Evolutionary conservation across 2,329 filamentous ascomycete genomes (phyloP).

Genomic region (Arthrinium puccinioides): DNA sequence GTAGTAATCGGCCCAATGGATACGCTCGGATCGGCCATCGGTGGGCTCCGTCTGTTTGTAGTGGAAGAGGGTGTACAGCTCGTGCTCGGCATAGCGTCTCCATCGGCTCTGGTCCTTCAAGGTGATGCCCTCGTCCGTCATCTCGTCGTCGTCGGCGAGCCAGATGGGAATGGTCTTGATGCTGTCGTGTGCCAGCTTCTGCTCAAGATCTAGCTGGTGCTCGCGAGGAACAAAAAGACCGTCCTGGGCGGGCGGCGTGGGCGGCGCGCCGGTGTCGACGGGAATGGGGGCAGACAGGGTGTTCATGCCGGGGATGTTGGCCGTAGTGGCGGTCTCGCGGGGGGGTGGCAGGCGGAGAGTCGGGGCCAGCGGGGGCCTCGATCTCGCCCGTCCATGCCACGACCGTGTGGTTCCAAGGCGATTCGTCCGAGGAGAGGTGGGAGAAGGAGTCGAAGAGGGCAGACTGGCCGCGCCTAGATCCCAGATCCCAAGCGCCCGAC

Average conservation of each 20-base stretch:
- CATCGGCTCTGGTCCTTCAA: conserved; percentile 80
- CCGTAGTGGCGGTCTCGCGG: conserved; percentile 40
- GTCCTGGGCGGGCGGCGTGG: conserved; percentile 54
- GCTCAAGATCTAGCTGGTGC: conserved; percentile 67
- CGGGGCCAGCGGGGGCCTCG: conserved; percentile 38
- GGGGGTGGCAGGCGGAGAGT: conserved; percentile 40
- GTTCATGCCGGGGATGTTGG: conserved; percentile 53
- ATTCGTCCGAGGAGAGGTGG: conserved; percentile 75
- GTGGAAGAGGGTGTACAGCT: conserved; percentile 88
- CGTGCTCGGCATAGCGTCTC: conserved; percentile 84
- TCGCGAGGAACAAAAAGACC: conserved; percentile 63
- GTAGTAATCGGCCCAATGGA: conserved; percentile 88
- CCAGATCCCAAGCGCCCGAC: conserved; percentile 60
- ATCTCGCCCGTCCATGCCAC: conserved; percentile 95
- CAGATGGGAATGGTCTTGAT: conserved; percentile 83
- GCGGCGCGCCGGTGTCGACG: conserved; percentile 52
- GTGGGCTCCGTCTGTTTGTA: conserved; percentile 92
- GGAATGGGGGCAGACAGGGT: conserved; percentile 75
- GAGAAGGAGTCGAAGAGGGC: conserved; percentile 88
- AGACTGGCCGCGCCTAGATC: conserved; percentile 75
- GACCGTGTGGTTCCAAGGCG: conserved; percentile 84
- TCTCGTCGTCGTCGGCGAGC: conserved; percentile 72
- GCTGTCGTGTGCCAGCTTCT: conserved; percentile 63
- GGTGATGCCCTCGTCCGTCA: conserved; percentile 57
- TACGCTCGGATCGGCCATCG: conserved; percentile 72